Conservation (phyloP, 257 asterid species). For the Knoxia roxburghii region DNA sequence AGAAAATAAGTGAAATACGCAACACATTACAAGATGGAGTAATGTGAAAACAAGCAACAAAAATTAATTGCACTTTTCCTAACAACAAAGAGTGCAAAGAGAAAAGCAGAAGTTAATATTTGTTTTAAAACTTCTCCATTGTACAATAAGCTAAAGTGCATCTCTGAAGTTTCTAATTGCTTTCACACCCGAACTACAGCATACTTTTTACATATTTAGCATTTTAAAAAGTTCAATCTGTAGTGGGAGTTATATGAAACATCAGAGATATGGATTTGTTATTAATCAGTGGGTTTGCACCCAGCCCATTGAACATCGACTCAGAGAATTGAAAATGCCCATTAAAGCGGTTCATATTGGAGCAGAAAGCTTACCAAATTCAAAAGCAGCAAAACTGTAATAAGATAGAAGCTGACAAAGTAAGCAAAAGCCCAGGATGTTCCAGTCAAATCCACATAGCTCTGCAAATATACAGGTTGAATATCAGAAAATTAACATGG, state of each 20-base stretch:
- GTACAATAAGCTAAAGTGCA: not conserved
- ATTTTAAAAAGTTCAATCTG: not conserved
- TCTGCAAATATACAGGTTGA: slow-evolving; percentile 46
- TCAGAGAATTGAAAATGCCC: not conserved
- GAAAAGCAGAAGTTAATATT: not conserved
- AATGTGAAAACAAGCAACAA: not conserved
- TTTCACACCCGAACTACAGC: not conserved
- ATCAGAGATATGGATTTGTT: not conserved
- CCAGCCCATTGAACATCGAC: not conserved
- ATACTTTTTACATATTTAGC: not conserved
- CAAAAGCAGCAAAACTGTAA: slow-evolving; percentile 72
- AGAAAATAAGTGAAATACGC: not conserved
- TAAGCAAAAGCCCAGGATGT: slow-evolving; percentile 68
- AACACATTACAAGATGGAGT: not conserved
- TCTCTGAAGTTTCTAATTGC: slow-evolving; percentile 1
- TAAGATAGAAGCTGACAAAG: slow-evolving; percentile 94
- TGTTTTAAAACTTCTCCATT: not conserved
- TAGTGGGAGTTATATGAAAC: not conserved
- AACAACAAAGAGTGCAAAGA: not conserved
- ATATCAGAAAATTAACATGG: slow-evolving; percentile 18
- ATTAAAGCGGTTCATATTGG: not conserved
- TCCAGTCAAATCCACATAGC: slow-evolving; percentile 82
- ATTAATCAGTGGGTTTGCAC: not conserved
- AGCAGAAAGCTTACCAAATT: slow-evolving; percentile 65
- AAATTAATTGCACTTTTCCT: not conserved